Base-by-base conservation (phyloP, 495 filamentous ascomycete species). In the Penicillium argentinense region DNA sequence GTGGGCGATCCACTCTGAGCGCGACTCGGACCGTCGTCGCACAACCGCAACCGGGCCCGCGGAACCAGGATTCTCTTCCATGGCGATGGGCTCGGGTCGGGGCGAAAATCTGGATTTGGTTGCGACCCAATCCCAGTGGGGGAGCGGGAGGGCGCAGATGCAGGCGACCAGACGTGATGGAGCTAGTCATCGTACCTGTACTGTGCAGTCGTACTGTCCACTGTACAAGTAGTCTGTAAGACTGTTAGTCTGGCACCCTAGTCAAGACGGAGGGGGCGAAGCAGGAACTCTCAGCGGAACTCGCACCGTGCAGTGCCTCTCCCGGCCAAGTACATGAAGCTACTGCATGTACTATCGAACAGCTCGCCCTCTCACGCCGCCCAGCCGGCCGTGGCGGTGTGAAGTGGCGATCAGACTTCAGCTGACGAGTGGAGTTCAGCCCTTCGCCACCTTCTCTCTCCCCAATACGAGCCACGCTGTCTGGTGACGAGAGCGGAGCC, bases 11-110 rank as follows among this genome's bases (percentile, higher is more conserved):
- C 29, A 33, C 29, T 14, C 13, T 33, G 29, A 33, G 48, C 41
- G 41, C 57, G 57, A 56, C 53, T 60, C 57, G 57, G 57, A 51
- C 56, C 52, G 51, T 56, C 42, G 52, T 56, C 50, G 59, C 53
- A 60, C 56, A 62, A 62, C 59, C 59, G 59, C 59, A 62, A 59
- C 59, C 59, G 56, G 59, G 56, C 59, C 59, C 59, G 59, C 56
- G 59, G 56, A 57, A 62, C 59, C 51, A 62, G 55, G 51, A 56
- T 59, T 40, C 34, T 48, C 39, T 49, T 40, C 58, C 58, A 62
- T 53, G 58, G 58, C 45, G 55, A 62, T 62, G 56, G 59, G 59
- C 53, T 45, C 59, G 59, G 59, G 45, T 59, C 59, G 59, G 59
- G 56, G 46, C 56, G 59, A 59, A 52, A 52, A 29, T 29, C 30